Evolutionary conservation across 805 yeast genomes (phyloP).

Genomic region (Sugiyamaella floridensis): DNA sequence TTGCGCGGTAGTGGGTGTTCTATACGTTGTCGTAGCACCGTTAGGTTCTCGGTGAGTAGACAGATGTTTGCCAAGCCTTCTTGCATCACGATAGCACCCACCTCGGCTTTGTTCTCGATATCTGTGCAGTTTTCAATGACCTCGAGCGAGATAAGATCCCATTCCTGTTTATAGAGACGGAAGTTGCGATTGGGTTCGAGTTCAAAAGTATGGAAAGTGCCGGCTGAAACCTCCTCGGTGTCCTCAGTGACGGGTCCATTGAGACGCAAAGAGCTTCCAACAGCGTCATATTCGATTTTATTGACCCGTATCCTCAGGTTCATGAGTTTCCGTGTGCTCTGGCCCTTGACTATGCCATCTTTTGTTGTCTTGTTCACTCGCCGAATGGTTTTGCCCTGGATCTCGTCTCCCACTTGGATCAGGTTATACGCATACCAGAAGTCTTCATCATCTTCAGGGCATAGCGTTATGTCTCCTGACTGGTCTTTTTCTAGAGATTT

Average conservation of each 20-base stretch:
- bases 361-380: conserved; percentile 41
- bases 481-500: conserved; percentile 49
- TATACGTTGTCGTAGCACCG: conserved; percentile 68
- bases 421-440: conserved; percentile 83
- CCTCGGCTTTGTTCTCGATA: conserved; percentile 74
- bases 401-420: conserved; percentile 66
- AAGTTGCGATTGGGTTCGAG: conserved; percentile 64
- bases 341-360: conserved; percentile 30
- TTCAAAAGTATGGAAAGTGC: conserved; percentile 83
- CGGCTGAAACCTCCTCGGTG: conserved; percentile 71
- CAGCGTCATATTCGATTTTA: conserved; percentile 69
- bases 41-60: conserved; percentile 80
- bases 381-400: conserved; percentile 62
- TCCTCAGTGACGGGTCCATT: conserved; percentile 67
- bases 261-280: conserved; percentile 67
- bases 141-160: conserved; percentile 69
- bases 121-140: conserved; percentile 63
- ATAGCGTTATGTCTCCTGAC: conserved; percentile 57
- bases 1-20: conserved; percentile 84
- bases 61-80: conserved; percentile 95
- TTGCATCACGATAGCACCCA: conserved; percentile 88
- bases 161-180: conserved; percentile 62
- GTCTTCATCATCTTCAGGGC: conserved; percentile 87
- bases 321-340: conserved; percentile 49
- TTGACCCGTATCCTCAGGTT: conserved; percentile 56